Conservation (phyloP, 164 flowering plant species). For the Euptelea pleiosperma region DNA sequence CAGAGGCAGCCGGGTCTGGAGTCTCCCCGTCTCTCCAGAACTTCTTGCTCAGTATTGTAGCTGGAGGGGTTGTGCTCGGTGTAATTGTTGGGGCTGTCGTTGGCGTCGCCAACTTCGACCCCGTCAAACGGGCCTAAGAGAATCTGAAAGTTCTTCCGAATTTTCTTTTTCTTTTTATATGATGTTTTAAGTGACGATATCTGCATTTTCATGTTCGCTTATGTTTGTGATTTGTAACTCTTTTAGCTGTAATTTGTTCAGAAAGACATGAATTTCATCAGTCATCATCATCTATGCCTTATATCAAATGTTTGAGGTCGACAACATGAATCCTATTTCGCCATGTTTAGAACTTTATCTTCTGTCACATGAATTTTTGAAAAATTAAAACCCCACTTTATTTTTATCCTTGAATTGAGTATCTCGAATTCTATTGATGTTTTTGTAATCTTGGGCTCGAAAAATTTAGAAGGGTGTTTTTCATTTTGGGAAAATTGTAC, state of each 20-base stretch:
- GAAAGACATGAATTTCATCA: background rate
- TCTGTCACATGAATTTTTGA: too few species aligned
- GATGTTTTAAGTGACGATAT: background rate
- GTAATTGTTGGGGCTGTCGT: conserved; percentile 63
- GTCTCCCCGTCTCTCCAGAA: conserved; percentile 73
- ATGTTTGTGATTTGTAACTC: conserved; percentile 1
- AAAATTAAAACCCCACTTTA: too few species aligned
- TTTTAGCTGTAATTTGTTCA: conserved; percentile 8
- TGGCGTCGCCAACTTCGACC: conserved; percentile 81
- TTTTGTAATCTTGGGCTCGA: too few species aligned
- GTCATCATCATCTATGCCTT: too few species aligned
- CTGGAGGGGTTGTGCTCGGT: conserved; percentile 66
- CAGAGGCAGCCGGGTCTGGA: conserved; percentile 61
- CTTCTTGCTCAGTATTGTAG: conserved; percentile 76
- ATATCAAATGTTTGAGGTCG: too few species aligned
- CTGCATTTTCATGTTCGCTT: background rate
- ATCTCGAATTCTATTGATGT: too few species aligned
- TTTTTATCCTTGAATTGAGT: too few species aligned
- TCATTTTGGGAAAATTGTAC: too few species aligned
- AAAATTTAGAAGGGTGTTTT: too few species aligned
- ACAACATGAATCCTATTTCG: too few species aligned
- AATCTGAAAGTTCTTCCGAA: background rate
- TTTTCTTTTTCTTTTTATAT: background rate
- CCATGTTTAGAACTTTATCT: too few species aligned
- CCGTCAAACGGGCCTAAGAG: conserved; percentile 62